These are phyloP conservation scores for Monosporascus sp. DNA, from an alignment of 2,329 filamentous ascomycete species.

Conservation along the genomic window DNA sequence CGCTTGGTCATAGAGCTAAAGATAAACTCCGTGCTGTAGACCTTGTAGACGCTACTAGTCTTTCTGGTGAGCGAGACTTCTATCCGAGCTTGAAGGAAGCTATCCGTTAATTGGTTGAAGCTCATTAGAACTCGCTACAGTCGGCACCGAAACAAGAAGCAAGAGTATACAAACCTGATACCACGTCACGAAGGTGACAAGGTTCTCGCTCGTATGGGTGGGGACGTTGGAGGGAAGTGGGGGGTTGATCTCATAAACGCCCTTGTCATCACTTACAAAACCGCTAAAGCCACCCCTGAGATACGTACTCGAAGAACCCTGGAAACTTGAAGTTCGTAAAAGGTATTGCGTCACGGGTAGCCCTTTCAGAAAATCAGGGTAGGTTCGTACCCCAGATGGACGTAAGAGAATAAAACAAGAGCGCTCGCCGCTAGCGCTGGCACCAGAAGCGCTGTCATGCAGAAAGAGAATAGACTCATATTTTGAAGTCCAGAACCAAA, in stretches of 20 bases:
- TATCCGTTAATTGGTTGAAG: too few species aligned
- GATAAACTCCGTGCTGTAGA: too few species aligned
- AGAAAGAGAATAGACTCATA: neutral
- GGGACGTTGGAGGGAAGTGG: neutral
- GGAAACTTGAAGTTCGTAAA: neutral
- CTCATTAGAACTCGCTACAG: too few species aligned
- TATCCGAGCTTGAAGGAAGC: too few species aligned
- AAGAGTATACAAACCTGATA: neutral
- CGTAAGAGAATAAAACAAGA: conserved; percentile 17
- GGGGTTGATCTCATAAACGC: neutral
- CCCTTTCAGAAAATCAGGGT: conserved; percentile 6
- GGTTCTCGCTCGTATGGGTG: neutral
- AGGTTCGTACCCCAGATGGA: conserved; percentile 2
- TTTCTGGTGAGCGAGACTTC: too few species aligned
- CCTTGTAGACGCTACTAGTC: too few species aligned
- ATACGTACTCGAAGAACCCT: neutral
- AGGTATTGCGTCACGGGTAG: conserved; percentile 14
- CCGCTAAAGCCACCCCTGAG: neutral
- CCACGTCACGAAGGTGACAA: neutral
- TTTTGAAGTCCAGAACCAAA: neutral
- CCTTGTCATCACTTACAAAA: neutral
- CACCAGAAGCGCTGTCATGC: neutral
- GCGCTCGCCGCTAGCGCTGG: conserved; percentile 1
- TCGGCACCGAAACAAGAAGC: neutral
- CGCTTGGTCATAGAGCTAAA: too few species aligned